A percentile compares a stretch with the other conserved stretches of the same genome.
phyloP scores from a whole-genome alignment of 139 green algal genomes.

The Chlorella sorokiniana region DNA sequence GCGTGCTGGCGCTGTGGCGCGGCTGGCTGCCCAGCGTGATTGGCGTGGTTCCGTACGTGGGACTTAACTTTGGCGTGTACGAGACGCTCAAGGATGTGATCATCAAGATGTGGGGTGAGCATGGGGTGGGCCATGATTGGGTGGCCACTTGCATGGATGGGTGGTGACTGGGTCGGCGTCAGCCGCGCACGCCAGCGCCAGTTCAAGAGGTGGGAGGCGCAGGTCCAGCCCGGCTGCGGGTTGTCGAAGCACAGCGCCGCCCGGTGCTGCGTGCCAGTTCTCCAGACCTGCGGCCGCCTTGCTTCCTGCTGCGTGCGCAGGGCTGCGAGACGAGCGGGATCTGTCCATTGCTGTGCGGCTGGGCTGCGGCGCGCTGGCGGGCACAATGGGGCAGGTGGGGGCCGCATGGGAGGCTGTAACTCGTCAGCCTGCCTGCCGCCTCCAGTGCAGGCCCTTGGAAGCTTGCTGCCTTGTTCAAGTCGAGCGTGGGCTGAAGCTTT shows the following conservation, averaged over 20 bases:
- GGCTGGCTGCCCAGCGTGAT: conserved; percentile 98
- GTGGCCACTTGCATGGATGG: too few species aligned
- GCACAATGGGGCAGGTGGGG: conserved; percentile 82
- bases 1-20: conserved; percentile 89
- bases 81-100: conserved; percentile 91
- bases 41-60: conserved; percentile 97
- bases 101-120: conserved; percentile 73
- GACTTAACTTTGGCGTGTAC: conserved; percentile 99
- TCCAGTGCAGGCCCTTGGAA: too few species aligned
- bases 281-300: not conserved
- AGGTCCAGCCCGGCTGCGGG: too few species aligned
- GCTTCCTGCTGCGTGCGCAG: not conserved
- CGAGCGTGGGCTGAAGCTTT: too few species aligned
- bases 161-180: too few species aligned
- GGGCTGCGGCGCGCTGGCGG: conserved; percentile 89
- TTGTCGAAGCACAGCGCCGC: too few species aligned
- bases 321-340: conserved; percentile 76
- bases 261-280: too few species aligned
- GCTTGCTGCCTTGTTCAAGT: too few species aligned
- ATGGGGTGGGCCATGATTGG: not conserved
- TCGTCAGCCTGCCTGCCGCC: too few species aligned
- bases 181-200: too few species aligned
- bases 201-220: too few species aligned
- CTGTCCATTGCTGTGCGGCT: conserved; percentile 82
- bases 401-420: not conserved